A percentile compares a stretch with the other conserved stretches of the same genome.
Evolutionary conservation across 495 filamentous ascomycete genomes (phyloP).

Genomic region (Tricharina praecox): DNA sequence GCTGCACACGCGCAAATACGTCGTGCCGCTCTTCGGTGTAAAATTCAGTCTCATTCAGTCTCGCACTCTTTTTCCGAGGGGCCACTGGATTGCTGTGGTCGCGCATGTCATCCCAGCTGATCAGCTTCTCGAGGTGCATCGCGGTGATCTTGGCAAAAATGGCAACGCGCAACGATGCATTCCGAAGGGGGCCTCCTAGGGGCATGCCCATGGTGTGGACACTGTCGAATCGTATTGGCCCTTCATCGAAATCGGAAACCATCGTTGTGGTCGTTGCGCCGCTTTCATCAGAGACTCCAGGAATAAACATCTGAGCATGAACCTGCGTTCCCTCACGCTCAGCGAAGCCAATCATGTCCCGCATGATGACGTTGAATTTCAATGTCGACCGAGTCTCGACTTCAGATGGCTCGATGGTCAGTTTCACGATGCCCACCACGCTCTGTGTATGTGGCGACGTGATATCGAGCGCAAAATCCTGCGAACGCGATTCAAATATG

Average conservation of each 20-base stretch:
- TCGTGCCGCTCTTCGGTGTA: constrained; percentile 88
- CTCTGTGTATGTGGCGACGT: constrained; percentile 81
- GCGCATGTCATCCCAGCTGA: constrained; percentile 98
- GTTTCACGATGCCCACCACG: constrained; percentile 71
- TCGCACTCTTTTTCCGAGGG: constrained; percentile 45
- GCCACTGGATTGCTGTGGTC: constrained; percentile 42
- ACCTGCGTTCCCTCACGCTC: constrained; percentile 92
- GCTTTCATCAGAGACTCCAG: constrained; percentile 78
- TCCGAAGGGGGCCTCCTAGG: constrained; percentile 51
- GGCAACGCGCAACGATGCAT: constrained; percentile 65
- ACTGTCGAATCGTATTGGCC: constrained; percentile 87
- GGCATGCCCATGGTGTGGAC: constrained; percentile 97
- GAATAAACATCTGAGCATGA: constrained; percentile 89
- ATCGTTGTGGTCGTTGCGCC: constrained; percentile 88
- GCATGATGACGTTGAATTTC: constrained; percentile 98
- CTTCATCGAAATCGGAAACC: constrained; percentile 87
- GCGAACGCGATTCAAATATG: constrained; percentile 86
- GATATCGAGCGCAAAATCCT: constrained; percentile 83
- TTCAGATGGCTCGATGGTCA: constrained; percentile 85
- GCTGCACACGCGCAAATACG: constrained; percentile 68
- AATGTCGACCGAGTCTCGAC: constrained; percentile 84
- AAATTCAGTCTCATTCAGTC: constrained; percentile 80
- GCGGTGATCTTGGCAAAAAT: constrained; percentile 80
- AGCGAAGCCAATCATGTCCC: constrained; percentile 87
- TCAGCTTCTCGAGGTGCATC: constrained; percentile 91